Conservation (phyloP, 495 filamentous ascomycete genomes). For the Talaromyces borbonicus region DNA sequence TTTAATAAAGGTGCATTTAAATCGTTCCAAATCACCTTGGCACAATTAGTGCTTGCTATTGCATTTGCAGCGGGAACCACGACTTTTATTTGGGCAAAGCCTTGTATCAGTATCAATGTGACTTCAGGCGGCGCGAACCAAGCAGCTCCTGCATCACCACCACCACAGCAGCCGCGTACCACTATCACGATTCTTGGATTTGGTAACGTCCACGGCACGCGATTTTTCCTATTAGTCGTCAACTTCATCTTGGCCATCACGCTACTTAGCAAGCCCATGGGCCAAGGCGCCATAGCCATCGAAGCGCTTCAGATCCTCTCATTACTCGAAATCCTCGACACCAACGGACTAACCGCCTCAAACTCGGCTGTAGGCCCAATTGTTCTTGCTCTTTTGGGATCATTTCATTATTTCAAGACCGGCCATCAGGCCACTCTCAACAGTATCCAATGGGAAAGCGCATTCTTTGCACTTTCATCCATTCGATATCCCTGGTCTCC, state of each 20-base stretch:
- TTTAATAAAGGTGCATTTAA: conserved; percentile 56
- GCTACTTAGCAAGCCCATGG: conserved; percentile 91
- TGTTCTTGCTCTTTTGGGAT: conserved; percentile 73
- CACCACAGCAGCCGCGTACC: conserved; percentile 30
- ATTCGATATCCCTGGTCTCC: conserved; percentile 87
- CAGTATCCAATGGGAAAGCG: conserved; percentile 94
- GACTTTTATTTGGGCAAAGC: conserved; percentile 65
- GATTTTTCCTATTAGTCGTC: conserved; percentile 75
- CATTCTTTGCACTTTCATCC: conserved; percentile 77
- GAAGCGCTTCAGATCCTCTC: conserved; percentile 78
- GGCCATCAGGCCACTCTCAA: conserved; percentile 86
- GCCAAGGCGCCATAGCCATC: conserved; percentile 69
- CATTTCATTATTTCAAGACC: conserved; percentile 94
- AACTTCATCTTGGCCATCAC: conserved; percentile 66
- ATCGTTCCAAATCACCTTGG: conserved; percentile 60
- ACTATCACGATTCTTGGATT: conserved; percentile 79
- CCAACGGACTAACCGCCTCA: conserved; percentile 49
- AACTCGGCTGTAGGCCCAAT: conserved; percentile 72
- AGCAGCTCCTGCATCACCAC: conserved; percentile 21
- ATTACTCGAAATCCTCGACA: conserved; percentile 79
- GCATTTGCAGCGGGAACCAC: conserved; percentile 58
- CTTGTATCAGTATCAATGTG: conserved; percentile 54
- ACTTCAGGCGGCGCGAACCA: conserved; percentile 18
- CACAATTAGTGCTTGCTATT: conserved; percentile 62
- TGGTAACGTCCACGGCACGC: conserved; percentile 82